Evolutionary conservation across 169 alveolate species (phyloP).

Genomic region (Hepatocystis sp.): DNA sequence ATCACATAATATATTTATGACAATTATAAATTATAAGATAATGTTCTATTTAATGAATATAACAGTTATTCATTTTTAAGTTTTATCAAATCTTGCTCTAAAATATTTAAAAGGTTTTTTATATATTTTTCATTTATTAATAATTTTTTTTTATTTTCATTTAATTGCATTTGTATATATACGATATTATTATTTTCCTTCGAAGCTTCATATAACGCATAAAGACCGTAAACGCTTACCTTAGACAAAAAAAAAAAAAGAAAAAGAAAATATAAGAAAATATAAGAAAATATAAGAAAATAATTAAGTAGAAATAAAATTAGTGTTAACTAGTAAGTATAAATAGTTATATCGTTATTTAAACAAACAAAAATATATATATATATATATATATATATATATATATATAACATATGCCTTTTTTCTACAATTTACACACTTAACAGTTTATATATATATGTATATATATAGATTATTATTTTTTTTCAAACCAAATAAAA

Average conservation of each 20-base stretch:
- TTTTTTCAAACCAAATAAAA: slow-evolving; percentile 52
- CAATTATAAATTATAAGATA: too few relatives aligned
- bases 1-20: too few relatives aligned
- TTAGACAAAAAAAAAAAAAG: slow-evolving; percentile 14
- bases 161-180: slow-evolving; percentile 42
- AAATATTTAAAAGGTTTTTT: slow-evolving; percentile 19
- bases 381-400: neutral
- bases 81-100: slow-evolving; percentile 45
- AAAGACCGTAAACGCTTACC: slow-evolving; percentile 68
- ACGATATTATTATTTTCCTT: slow-evolving; percentile 52
- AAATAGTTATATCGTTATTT: too few relatives aligned
- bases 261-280: too few relatives aligned
- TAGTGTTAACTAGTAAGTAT: too few relatives aligned
- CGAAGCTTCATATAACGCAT: slow-evolving; percentile 47
- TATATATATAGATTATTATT: neutral
- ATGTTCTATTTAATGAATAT: too few relatives aligned
- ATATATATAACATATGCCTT: too few relatives aligned
- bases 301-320: too few relatives aligned
- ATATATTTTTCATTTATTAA: slow-evolving; percentile 33
- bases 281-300: too few relatives aligned
- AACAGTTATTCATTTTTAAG: slow-evolving; percentile 5
- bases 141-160: slow-evolving; percentile 60
- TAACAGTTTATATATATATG: slow-evolving; percentile 2
- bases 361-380: slow-evolving; percentile 6
- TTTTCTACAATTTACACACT: neutral